These are phyloP conservation scores for Coelastrella sp. DNA, from an alignment of 139 green algal genomes.

Conservation along the genomic window DNA sequence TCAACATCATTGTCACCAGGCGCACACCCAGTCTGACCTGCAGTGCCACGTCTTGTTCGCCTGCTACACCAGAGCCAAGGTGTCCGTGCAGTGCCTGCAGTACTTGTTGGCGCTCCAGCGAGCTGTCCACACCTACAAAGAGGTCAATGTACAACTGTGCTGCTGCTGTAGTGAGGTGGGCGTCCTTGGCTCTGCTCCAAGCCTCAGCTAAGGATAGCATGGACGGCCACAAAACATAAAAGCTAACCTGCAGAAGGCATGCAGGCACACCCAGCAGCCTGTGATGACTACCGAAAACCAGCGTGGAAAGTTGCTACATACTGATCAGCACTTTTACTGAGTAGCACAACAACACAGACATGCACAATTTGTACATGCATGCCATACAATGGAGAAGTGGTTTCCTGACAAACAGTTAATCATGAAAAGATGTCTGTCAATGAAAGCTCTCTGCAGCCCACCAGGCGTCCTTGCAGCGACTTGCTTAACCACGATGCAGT, in stretches of 20 bases:
- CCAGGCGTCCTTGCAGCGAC: conserved; percentile 30
- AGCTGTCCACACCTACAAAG: conserved; percentile 32
- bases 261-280: too few species aligned
- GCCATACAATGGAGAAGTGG: too few species aligned
- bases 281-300: too few species aligned
- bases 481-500: conserved; percentile 29
- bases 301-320: too few species aligned
- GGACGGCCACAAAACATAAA: conserved; percentile 22
- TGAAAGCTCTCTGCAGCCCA: not conserved
- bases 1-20: not conserved
- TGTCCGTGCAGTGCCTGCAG: conserved; percentile 55
- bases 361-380: too few species aligned
- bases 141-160: conserved; percentile 47
- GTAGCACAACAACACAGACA: too few species aligned
- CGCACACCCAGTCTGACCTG: conserved; percentile 33
- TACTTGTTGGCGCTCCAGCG: conserved; percentile 39
- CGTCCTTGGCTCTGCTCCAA: conserved; percentile 18
- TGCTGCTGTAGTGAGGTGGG: conserved; percentile 36
- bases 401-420: too few species aligned
- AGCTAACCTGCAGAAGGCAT: conserved; percentile 30
- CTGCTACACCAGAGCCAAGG: conserved; percentile 47
- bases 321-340: too few species aligned
- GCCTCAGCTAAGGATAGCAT: conserved; percentile 25
- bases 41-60: conserved; percentile 54
- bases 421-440: too few species aligned